Base-by-base conservation (phyloP, 805 yeast genomes). In the Torulaspora franciscae region DNA sequence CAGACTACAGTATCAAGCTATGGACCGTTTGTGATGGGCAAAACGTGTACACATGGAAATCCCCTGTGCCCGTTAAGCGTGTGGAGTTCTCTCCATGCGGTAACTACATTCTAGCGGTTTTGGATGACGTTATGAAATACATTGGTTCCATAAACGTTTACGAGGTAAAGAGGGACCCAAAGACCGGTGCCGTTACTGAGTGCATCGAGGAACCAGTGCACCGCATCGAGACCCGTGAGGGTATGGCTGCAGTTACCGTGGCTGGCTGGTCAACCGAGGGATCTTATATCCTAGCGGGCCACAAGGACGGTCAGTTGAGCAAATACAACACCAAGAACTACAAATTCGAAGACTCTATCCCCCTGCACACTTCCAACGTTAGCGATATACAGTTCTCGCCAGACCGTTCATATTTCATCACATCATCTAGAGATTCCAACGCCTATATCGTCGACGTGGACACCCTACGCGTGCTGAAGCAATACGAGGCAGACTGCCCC, bases 111-210 rank as follows among this genome's bases (percentile, higher is more conserved):
- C 73, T 89, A 55, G 83, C 85, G 11, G 81, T 93, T 30, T 80
- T 93, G 29, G 97, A 90, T 66, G 86, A 85, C 61, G 95, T 87
- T 56, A 89, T 91, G 96, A 95, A 95, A 40, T 79, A 78, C 65
- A 73, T 72, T 43, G 96, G 97, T 65, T 75, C 87, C 34, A 78
- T 93, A 44, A 69, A 79, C 47, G 72, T 90, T 24, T 89, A 74
- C 65, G 74, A 79, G 39, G 65, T 91, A 45, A 77, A 76, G 61
- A 67, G 70, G 49, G 74, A 77, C 49, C 43, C 55, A 22, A 48
- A 50, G 27, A 58, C 60, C 14, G 48, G 58, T 24, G 54, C 55
- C 26, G 49, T 58, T 23, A 43, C 52, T 30, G 74, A 75, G 38
- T 66, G 64, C 71, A 57, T 65, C 28, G 66, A 65, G 35, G 79